phyloP scores from a whole-genome alignment of 2,329 filamentous ascomycete genomes.

The Arthrocladium fulminans region DNA sequence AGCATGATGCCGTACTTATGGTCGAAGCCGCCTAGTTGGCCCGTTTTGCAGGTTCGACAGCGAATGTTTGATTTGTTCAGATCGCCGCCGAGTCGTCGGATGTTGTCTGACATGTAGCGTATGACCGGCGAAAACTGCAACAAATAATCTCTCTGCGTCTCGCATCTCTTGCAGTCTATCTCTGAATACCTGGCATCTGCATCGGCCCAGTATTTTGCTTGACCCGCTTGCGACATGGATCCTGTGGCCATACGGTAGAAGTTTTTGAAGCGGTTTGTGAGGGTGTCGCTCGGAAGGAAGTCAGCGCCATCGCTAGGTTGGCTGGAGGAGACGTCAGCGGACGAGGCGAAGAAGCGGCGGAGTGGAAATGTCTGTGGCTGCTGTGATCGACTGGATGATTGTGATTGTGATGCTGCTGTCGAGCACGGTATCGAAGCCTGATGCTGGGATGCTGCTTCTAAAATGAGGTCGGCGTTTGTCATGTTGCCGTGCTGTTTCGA shows the following conservation, averaged over 20 bases:
- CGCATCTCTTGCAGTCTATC: constrained; percentile 70
- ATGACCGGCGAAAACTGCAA: constrained; percentile 78
- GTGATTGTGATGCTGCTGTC: constrained; percentile 13
- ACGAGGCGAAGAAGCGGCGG: constrained; percentile 5
- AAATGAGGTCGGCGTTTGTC: constrained; percentile 8
- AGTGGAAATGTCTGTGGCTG: background rate
- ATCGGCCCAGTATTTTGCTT: constrained; percentile 67
- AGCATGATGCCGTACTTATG: constrained; percentile 79
- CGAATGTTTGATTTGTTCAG: constrained; percentile 67
- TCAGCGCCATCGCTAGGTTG: constrained; percentile 18
- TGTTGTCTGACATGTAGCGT: constrained; percentile 75
- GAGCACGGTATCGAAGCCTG: too few species aligned
- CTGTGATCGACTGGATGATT: background rate
- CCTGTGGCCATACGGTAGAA: constrained; percentile 76
- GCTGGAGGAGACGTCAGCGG: constrained; percentile 6
- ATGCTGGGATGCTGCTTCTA: constrained; percentile 3
- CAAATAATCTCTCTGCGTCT: constrained; percentile 73
- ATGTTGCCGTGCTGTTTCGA: background rate
- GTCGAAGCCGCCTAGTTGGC: constrained; percentile 74
- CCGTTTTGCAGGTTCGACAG: constrained; percentile 67
- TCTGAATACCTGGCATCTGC: constrained; percentile 68
- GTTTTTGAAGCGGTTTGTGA: constrained; percentile 60
- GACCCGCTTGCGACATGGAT: constrained; percentile 58
- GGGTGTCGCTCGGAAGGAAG: constrained; percentile 31
- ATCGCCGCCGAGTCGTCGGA: constrained; percentile 66